phyloP scores from a whole-genome alignment of 306 rosid species.

The Quercus bicolor region DNA sequence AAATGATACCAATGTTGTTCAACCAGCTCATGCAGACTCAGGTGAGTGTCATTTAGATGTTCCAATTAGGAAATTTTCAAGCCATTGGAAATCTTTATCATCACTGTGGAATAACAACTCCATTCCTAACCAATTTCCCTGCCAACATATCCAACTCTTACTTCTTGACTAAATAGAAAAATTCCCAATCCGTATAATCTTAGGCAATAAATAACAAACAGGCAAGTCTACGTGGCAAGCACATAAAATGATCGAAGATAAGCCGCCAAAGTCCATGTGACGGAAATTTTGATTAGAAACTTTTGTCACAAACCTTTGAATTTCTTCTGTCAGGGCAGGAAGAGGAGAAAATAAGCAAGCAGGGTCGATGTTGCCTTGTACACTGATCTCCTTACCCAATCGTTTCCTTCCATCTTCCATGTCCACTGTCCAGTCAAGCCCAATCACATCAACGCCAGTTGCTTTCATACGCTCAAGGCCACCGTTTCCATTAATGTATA shows the following conservation, averaged over 20 bases:
- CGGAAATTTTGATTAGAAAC: not conserved
- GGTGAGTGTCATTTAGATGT: not conserved
- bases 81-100: no score
- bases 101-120: no score
- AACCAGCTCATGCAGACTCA: constrained; percentile 8
- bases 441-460: constrained; percentile 85
- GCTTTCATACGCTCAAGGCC: constrained; percentile 93
- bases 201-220: no score
- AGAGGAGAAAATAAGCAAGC: constrained; percentile 87
- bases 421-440: constrained; percentile 96
- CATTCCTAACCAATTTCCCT: not conserved
- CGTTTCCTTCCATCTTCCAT: constrained; percentile 92
- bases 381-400: constrained; percentile 67
- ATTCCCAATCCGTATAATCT: not conserved
- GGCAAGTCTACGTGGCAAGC: no score
- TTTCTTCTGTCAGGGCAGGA: constrained; percentile 64
- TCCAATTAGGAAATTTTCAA: not conserved
- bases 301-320: constrained; percentile 65
- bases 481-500: constrained; percentile 93
- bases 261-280: not conserved
- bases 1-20: not conserved
- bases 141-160: not conserved
- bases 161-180: not conserved
- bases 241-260: not conserved
- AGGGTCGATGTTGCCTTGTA: constrained; percentile 95